Conservation (phyloP, 306 rosid genomes). For the Parietaria judaica region DNA sequence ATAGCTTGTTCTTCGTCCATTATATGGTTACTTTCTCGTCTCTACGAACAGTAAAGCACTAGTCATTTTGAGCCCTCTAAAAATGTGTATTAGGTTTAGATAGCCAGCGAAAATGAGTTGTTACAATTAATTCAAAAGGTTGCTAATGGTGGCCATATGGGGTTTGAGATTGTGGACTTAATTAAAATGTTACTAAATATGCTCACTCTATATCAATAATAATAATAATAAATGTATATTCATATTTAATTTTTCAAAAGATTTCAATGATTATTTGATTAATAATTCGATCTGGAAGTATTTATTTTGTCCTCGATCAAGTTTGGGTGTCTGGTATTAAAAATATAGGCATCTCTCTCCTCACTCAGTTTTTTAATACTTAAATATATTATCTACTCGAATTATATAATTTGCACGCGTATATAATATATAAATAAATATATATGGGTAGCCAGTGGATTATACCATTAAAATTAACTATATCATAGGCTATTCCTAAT, state of each 20-base stretch:
- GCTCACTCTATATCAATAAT: not conserved
- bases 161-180: constrained; percentile 1
- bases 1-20: not conserved
- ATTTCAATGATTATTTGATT: not conserved
- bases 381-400: constrained; percentile 1
- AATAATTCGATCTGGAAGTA: not conserved
- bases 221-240: not conserved
- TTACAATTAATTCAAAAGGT: constrained; percentile 21
- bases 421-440: too few relatives aligned
- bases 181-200: not conserved
- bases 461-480: not conserved
- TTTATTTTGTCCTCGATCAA: constrained; percentile 27
- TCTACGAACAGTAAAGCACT: too few relatives aligned
- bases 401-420: not conserved
- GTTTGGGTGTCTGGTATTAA: constrained; percentile 7
- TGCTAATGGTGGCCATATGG: constrained; percentile 18
- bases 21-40: too few relatives aligned
- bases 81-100: not conserved
- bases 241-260: not conserved
- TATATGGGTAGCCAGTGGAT: not conserved
- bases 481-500: not conserved
- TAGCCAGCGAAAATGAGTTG: constrained; percentile 17
- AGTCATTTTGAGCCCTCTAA: too few relatives aligned
- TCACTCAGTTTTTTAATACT: constrained; percentile 8
- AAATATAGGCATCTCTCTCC: constrained; percentile 10